Percentiles rank a stretch among this genome's conserved stretches.
Evolutionary conservation across 2,329 filamentous ascomycete genomes (phyloP).

Genomic region (Fusarium falciforme): DNA sequence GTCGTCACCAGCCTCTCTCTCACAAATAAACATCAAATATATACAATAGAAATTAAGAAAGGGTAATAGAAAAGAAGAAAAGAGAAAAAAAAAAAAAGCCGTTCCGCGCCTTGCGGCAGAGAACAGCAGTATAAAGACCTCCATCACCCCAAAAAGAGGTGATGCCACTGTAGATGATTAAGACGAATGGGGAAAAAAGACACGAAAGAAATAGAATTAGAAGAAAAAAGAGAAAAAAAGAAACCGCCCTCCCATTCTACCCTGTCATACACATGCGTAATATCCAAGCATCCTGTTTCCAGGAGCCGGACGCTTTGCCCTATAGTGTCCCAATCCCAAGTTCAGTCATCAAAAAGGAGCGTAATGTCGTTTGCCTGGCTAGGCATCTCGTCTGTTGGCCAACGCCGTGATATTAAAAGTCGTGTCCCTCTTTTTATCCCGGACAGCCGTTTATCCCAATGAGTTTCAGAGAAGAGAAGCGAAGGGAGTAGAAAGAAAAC

Average conservation of each 20-base stretch:
- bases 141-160: slow-evolving; percentile 2
- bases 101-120: not conserved
- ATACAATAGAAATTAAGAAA: slow-evolving; percentile 31
- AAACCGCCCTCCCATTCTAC: slow-evolving; percentile 11
- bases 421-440: slow-evolving; percentile 11
- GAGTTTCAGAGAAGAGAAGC: slow-evolving; percentile 10
- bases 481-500: slow-evolving; percentile 20
- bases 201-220: slow-evolving; percentile 3
- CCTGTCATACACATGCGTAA: slow-evolving; percentile 9
- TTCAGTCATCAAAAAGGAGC: slow-evolving; percentile 28
- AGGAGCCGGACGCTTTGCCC: slow-evolving; percentile 2
- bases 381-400: slow-evolving; percentile 4
- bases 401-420: slow-evolving; percentile 27
- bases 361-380: slow-evolving; percentile 17
- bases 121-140: not conserved
- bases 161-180: slow-evolving; percentile 22
- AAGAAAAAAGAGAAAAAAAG: not conserved
- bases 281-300: not conserved
- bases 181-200: not conserved
- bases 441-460: slow-evolving; percentile 22
- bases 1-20: not conserved
- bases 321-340: not conserved
- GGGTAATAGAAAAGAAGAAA: not conserved
- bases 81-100: not conserved
- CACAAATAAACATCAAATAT: slow-evolving; percentile 16